phyloP scores from a whole-genome alignment of 345 rosid genomes.

The Sisymbrium altissimum region DNA sequence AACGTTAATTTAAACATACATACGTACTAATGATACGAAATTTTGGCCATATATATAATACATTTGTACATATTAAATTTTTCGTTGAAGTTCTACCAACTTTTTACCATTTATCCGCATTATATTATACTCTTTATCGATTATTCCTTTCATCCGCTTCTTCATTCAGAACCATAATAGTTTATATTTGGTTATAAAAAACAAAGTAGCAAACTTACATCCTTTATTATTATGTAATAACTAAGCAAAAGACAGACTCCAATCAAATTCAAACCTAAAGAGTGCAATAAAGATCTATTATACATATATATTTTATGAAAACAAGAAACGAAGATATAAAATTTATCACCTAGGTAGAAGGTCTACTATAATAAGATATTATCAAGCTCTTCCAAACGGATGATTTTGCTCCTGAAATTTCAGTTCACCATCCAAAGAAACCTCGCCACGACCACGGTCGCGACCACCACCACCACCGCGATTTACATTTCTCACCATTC shows the following conservation, averaged over 20 bases:
- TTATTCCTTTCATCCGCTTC: not conserved
- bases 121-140: not conserved
- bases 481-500: conserved; percentile 46
- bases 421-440: conserved; percentile 24
- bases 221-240: not conserved
- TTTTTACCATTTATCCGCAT: not conserved
- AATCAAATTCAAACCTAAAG: conserved; percentile 2
- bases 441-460: conserved; percentile 15
- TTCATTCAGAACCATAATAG: not conserved
- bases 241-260: not conserved
- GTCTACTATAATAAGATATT: not conserved
- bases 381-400: conserved; percentile 33
- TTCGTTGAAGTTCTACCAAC: not conserved
- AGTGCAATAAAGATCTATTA: not conserved
- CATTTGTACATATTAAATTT: not conserved
- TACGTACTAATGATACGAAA: not conserved
- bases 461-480: conserved; percentile 25
- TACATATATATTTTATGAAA: not conserved
- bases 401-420: conserved; percentile 27
- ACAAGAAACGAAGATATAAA: conserved; percentile 1
- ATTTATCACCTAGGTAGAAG: conserved; percentile 14
- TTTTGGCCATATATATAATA: not conserved
- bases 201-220: conserved; percentile 6
- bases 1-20: too few species aligned
- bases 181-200: not conserved